Evolutionary conservation across 2,329 filamentous ascomycete genomes (phyloP).

Genomic region (Onygenales sp.): DNA sequence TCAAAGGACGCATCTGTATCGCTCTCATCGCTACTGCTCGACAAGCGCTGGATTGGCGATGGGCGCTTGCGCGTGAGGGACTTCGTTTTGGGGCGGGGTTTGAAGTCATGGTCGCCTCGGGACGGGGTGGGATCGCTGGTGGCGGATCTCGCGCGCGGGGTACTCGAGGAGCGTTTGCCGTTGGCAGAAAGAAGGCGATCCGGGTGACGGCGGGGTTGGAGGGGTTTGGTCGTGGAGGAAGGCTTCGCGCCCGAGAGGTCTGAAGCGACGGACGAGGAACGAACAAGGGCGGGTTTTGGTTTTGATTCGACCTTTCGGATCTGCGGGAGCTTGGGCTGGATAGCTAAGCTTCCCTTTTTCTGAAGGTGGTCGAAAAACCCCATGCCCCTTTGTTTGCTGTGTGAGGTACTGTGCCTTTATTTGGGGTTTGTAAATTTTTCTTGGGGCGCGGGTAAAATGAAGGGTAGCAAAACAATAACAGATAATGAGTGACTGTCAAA

Average conservation of each 20-base stretch:
- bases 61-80: slow-evolving; percentile 26
- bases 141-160: neutral
- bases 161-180: neutral
- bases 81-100: slow-evolving; percentile 2
- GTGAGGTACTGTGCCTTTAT: neutral
- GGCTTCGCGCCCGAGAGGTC: slow-evolving; percentile 13
- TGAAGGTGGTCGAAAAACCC: slow-evolving; percentile 38
- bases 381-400: slow-evolving; percentile 17
- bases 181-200: neutral
- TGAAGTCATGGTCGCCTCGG: neutral
- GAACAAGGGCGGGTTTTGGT: slow-evolving; percentile 17
- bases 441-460: neutral
- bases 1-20: slow-evolving; percentile 28
- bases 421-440: neutral
- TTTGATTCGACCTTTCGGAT: slow-evolving; percentile 31
- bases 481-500: neutral
- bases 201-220: neutral
- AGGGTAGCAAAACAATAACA: neutral
- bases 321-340: slow-evolving; percentile 32
- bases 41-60: slow-evolving; percentile 29
- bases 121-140: slow-evolving; percentile 1
- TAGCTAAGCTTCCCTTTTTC: slow-evolving; percentile 32
- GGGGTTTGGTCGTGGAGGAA: neutral
- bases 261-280: slow-evolving; percentile 19
- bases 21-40: slow-evolving; percentile 33